Percentiles rank a stretch among this genome's conserved stretches.
Conservation (phyloP, 176 grass and related monocot species). For the Lolium multiflorum region DNA sequence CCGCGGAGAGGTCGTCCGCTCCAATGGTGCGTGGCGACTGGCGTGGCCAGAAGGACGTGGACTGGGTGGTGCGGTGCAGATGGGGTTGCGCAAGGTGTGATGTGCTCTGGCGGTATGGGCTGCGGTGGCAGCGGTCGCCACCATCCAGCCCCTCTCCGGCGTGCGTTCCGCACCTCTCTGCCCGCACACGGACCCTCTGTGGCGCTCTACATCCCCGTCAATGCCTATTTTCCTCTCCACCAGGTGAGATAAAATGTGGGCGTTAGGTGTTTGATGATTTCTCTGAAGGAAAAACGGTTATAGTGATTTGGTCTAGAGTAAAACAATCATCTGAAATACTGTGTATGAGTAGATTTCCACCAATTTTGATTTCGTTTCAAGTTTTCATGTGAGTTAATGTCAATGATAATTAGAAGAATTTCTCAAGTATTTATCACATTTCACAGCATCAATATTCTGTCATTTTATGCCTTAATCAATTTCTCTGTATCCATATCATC, state of each 20-base stretch:
- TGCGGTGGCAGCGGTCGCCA: background rate
- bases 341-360: too few species aligned
- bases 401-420: background rate
- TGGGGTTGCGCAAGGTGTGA: too few species aligned
- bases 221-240: conserved; percentile 84
- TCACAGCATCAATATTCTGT: background rate
- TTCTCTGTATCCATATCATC: conserved; percentile 19
- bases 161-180: background rate
- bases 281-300: background rate
- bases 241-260: conserved; percentile 39
- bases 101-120: too few species aligned
- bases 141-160: background rate
- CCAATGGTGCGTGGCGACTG: too few species aligned
- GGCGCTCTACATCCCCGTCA: conserved; percentile 77
- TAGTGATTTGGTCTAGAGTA: too few species aligned
- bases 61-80: too few species aligned
- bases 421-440: background rate
- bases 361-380: too few species aligned
- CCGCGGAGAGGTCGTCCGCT: too few species aligned
- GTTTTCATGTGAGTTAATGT: background rate
- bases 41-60: too few species aligned
- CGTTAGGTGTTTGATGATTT: conserved; percentile 45
- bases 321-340: too few species aligned
- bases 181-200: conserved; percentile 29
- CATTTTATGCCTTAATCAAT: background rate